These are phyloP conservation scores for Diaporthe citrichinensis DNA, from an alignment of 2,329 filamentous ascomycete species.

Conservation along the genomic window DNA sequence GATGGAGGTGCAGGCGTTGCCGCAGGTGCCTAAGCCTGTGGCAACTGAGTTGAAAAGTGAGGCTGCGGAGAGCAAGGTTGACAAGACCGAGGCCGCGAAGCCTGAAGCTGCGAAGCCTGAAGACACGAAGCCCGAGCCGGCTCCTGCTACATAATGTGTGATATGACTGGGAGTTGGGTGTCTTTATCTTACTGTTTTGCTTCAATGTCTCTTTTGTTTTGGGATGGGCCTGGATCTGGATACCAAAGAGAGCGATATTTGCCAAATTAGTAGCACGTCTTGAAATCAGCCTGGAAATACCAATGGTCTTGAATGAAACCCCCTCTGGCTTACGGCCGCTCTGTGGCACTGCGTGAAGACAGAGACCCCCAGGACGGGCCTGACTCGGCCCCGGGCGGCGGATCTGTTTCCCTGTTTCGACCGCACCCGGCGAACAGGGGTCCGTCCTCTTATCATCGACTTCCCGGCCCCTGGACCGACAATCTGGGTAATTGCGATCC, in stretches of 20 bases:
- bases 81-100: not conserved
- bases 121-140: not conserved
- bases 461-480: not conserved
- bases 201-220: constrained; percentile 11
- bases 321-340: too few relatives aligned
- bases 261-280: not conserved
- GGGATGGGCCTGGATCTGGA: not conserved
- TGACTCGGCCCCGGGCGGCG: not conserved
- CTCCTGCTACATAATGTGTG: constrained; percentile 21
- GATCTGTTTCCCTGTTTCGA: too few relatives aligned
- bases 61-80: too few relatives aligned
- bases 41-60: not conserved
- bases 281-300: constrained; percentile 5
- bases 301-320: not conserved
- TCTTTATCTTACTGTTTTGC: not conserved
- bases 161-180: constrained; percentile 13
- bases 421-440: not conserved
- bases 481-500: not conserved
- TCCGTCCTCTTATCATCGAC: not conserved
- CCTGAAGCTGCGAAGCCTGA: not conserved
- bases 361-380: too few relatives aligned
- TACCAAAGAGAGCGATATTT: constrained; percentile 14
- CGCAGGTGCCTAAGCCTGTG: constrained; percentile 3
- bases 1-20: not conserved
- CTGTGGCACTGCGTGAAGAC: too few relatives aligned